Base-by-base conservation (phyloP, 1,284 basidiomycete genomes). In the Abortiporus biennis region DNA sequence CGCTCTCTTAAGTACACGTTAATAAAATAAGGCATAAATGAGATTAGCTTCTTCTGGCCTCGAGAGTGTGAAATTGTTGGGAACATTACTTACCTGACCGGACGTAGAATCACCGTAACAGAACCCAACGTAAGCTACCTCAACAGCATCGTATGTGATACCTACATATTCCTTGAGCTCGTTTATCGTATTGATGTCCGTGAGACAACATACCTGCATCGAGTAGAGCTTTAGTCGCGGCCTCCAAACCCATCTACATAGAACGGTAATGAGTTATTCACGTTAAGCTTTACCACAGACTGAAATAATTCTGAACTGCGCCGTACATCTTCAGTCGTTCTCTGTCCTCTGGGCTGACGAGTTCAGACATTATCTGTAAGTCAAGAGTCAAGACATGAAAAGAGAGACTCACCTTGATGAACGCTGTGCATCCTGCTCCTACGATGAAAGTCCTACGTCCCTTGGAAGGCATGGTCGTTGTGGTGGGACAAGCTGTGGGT, bases 51-150 rank as follows among this genome's bases (percentile, higher is more conserved):
- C 17, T 19, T 12, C 16, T 23, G 2, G 24, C n/a, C n/a, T n/a
- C n/a, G n/a, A n/a, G n/a, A n/a, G n/a, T n/a, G n/a, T n/a, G 22
- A 17, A 24, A 17, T 12, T n/a, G 8, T n/a, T 27, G 25, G 1
- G 23, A 24, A n/a, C n/a, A n/a, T 23, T 6, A 47, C 61, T 23
- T 54, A 78, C 82, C 65, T 92, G 90, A 16, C 90, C 90, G 50
- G 75, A 76, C 0, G 87, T 90, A 31, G 85, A 87, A 56, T 90
- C 87, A 3, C 85, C 85, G 50, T 80, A 88, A 55, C 77, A 80
- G 60, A 81, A 89, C 13, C 88, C 89, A n/a, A 85, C 88, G 48
- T 71, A 82, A 0, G 88, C 91, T 24, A 74, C 77, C 57, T 92
- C 71, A 23, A 93, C 63, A 1, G 65, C 64, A 55, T 92, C 90